Conservation (phyloP, 2,329 filamentous ascomycete genomes). For the Leptographium radiaticola region DNA sequence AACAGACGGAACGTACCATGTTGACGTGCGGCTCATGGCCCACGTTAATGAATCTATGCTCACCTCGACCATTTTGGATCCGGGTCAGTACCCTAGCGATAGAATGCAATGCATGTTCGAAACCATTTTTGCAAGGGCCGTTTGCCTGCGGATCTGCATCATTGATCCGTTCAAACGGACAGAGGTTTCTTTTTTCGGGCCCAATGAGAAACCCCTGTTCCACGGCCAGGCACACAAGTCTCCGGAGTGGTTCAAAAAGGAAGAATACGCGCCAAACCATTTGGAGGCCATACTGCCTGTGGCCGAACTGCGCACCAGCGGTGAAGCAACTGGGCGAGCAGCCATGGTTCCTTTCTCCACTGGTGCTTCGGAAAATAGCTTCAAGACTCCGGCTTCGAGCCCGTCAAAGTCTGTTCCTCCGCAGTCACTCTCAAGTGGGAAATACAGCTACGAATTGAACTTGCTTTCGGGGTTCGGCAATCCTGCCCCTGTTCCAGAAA, state of each 20-base stretch:
- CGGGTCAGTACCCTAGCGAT: conserved; percentile 5
- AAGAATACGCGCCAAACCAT: conserved; percentile 6
- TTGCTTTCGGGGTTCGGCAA: conserved; percentile 9
- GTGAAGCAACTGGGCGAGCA: too few relatives aligned
- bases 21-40: conserved; percentile 17
- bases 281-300: neutral
- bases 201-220: conserved; percentile 10
- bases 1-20: conserved; percentile 8
- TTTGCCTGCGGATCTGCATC: conserved; percentile 16
- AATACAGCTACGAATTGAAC: conserved; percentile 7
- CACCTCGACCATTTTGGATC: conserved; percentile 18
- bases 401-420: neutral
- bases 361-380: neutral
- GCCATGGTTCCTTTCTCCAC: neutral
- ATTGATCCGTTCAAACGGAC: conserved; percentile 6
- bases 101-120: conserved; percentile 7
- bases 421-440: neutral
- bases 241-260: conserved; percentile 8
- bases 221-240: conserved; percentile 5
- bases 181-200: conserved; percentile 13
- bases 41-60: conserved; percentile 17
- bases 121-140: conserved; percentile 11
- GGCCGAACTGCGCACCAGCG: neutral
- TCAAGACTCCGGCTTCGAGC: neutral
- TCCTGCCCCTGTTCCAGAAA: neutral